Conservation (phyloP, 164 flowering plant species). For the Dillenia turbinata region DNA sequence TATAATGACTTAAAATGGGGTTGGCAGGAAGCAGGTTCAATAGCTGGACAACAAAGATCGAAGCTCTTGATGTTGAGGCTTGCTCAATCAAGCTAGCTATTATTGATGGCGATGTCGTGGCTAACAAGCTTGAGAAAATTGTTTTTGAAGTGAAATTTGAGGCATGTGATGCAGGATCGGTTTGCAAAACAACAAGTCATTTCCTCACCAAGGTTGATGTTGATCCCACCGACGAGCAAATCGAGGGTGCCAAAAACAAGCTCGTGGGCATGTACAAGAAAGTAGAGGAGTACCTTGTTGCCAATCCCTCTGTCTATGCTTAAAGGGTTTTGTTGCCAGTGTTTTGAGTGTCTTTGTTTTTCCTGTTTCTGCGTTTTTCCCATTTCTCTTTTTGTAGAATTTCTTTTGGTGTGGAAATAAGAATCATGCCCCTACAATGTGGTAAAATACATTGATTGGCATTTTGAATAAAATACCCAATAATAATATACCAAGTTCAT, state of each 20-base stretch:
- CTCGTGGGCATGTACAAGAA: slow-evolving; percentile 2
- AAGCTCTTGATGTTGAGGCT: slow-evolving; percentile 4
- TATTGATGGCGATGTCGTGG: slow-evolving; percentile 9
- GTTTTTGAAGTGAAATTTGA: slow-evolving; percentile 10
- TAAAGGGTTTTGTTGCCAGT: not conserved
- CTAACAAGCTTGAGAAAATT: slow-evolving; percentile 1
- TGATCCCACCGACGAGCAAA: not conserved
- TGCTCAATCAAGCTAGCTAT: slow-evolving; percentile 8
- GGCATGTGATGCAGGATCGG: slow-evolving; percentile 2
- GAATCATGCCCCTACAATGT: no score
- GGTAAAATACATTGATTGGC: no score
- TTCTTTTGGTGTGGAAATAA: no score
- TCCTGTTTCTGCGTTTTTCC: no score
- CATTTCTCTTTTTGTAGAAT: no score
- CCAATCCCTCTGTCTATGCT: slow-evolving; percentile 1
- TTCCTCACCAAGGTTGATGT: slow-evolving; percentile 1
- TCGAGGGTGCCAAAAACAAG: not conserved
- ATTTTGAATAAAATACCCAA: no score
- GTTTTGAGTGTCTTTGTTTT: no score
- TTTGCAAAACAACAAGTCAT: slow-evolving; percentile 9
- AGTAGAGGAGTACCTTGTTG: slow-evolving; percentile 2
- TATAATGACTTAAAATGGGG: not conserved
- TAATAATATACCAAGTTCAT: no score
- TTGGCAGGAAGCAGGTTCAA: slow-evolving; percentile 4
- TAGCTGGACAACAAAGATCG: slow-evolving; percentile 10